These are phyloP conservation scores for Cadophora malorum DNA, from an alignment of 2,329 filamentous ascomycete species.

Conservation along the genomic window DNA sequence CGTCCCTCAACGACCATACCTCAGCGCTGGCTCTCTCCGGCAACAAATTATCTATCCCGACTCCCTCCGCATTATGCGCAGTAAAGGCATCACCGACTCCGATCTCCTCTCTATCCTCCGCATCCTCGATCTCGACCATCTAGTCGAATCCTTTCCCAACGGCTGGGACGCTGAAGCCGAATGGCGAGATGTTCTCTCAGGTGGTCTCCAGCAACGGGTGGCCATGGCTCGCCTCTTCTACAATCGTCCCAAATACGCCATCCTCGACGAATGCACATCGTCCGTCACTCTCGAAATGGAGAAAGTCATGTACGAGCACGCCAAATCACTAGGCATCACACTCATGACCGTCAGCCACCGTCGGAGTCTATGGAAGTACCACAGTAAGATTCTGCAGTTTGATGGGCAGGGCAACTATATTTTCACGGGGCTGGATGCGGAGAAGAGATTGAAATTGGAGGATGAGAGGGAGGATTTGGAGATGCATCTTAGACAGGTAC, in stretches of 20 bases:
- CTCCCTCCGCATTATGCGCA: constrained; percentile 83
- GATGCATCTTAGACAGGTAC: constrained; percentile 80
- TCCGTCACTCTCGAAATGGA: constrained; percentile 96
- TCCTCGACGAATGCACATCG: constrained; percentile 95
- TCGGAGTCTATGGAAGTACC: constrained; percentile 94
- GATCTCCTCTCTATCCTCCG: constrained; percentile 80
- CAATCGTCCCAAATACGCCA: constrained; percentile 90
- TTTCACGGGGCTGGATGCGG: constrained; percentile 89
- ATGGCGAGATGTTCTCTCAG: constrained; percentile 93
- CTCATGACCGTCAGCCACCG: constrained; percentile 96
- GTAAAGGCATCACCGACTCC: constrained; percentile 80
- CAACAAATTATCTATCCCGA: constrained; percentile 98
- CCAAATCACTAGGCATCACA: constrained; percentile 88
- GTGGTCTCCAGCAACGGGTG: constrained; percentile 92
- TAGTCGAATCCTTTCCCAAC: constrained; percentile 76
- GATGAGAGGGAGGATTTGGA: constrained; percentile 97
- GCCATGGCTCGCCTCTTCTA: constrained; percentile 97
- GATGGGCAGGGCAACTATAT: constrained; percentile 92
- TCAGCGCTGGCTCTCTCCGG: constrained; percentile 88
- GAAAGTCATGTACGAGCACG: constrained; percentile 95
- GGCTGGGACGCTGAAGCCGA: constrained; percentile 95
- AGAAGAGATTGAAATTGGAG: constrained; percentile 82
- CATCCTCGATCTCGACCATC: constrained; percentile 80
- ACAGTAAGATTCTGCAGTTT: constrained; percentile 93
- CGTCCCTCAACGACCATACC: constrained; percentile 93